A percentile compares a stretch with the other conserved stretches of the same genome.
phyloP scores from a whole-genome alignment of 371 early-diverging fungal genomes.

The Rhizopus delemar region DNA sequence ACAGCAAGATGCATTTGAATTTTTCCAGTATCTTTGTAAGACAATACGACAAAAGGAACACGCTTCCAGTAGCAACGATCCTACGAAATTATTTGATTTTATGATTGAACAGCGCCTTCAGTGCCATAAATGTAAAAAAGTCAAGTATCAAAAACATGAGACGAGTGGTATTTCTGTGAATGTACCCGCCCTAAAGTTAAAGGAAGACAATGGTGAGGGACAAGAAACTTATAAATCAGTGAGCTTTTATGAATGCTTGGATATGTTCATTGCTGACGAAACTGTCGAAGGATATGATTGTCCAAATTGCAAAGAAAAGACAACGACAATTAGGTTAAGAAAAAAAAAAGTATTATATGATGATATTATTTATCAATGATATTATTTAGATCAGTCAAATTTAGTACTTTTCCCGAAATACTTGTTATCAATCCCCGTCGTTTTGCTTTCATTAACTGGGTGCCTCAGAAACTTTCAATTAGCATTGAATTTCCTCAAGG shows the following conservation, averaged over 20 bases:
- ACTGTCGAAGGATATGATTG: conserved; percentile 77
- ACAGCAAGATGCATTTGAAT: conserved; percentile 98
- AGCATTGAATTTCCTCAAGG: conserved; percentile 60
- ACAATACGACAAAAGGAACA: conserved; percentile 77
- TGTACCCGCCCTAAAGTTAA: conserved; percentile 64
- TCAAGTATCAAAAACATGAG: conserved; percentile 69
- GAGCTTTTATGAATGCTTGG: conserved; percentile 76
- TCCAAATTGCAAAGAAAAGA: conserved; percentile 72
- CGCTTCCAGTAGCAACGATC: conserved; percentile 52
- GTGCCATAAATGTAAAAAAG: conserved; percentile 79
- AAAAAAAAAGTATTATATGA: conserved; percentile 1
- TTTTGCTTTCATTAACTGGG: conserved; percentile 89
- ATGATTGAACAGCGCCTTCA: conserved; percentile 79
- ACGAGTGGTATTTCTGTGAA: conserved; percentile 71
- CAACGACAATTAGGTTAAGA: conserved; percentile 66
- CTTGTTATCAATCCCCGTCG: conserved; percentile 80
- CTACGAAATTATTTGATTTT: conserved; percentile 79
- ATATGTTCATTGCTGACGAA: conserved; percentile 58
- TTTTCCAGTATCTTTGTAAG: conserved; percentile 78
- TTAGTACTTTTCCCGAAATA: conserved; percentile 84
- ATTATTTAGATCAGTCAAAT: conserved; percentile 62
- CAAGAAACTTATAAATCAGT: conserved; percentile 60
- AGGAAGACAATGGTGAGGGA: conserved; percentile 27
- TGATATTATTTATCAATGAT: background rate
- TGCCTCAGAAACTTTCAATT: conserved; percentile 75